Conservation (phyloP, 1,284 basidiomycete species). For the Agaricales sp. region DNA sequence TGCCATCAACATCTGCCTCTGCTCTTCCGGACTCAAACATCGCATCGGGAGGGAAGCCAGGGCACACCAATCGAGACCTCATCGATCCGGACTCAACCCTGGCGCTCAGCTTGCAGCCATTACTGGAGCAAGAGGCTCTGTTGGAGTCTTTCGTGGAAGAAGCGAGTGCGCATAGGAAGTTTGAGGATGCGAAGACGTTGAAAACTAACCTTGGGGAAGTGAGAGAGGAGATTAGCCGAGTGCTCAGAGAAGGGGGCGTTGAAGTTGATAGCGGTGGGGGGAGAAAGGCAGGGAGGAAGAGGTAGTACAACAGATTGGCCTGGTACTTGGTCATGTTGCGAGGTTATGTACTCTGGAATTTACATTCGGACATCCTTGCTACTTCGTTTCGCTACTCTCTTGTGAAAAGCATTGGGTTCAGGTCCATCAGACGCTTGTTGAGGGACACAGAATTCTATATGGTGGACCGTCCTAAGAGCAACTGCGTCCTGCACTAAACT, state of each 20-base stretch:
- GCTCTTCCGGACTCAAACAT: conserved; percentile 42
- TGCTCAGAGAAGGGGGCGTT: conserved; percentile 32
- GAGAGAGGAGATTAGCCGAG: conserved; percentile 64
- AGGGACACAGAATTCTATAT: too few species aligned
- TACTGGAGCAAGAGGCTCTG: conserved; percentile 85
- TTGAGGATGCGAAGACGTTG: conserved; percentile 80
- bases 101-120: conserved; percentile 67
- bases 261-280: background rate
- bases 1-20: conserved; percentile 34
- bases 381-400: too few species aligned
- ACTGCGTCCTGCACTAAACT: background rate
- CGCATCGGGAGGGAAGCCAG: conserved; percentile 14
- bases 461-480: too few species aligned
- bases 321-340: too few species aligned
- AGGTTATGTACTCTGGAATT: too few species aligned
- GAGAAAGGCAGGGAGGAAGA: background rate
- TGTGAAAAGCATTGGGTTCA: too few species aligned
- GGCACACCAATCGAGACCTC: conserved; percentile 17
- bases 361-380: too few species aligned
- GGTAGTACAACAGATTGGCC: background rate
- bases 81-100: conserved; percentile 60
- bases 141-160: conserved; percentile 78
- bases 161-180: conserved; percentile 77
- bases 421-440: too few species aligned
- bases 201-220: conserved; percentile 72